Percentiles rank a stretch among this genome's conserved stretches.
Evolutionary conservation across 2,329 filamentous ascomycete genomes (phyloP).

Genomic region (Ophiostoma sp.): DNA sequence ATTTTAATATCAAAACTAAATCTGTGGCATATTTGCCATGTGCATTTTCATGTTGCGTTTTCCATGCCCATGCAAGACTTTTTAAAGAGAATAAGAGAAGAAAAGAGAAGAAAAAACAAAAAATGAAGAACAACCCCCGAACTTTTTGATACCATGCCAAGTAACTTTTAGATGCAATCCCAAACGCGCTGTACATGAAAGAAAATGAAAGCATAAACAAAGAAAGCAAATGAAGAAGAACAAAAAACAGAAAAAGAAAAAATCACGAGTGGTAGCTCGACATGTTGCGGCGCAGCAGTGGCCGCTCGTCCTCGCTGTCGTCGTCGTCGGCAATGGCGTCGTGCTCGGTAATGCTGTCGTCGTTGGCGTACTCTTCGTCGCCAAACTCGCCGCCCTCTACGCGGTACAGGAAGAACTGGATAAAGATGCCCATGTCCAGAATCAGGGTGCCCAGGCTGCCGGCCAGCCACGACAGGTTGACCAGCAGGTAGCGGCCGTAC

Average conservation of each 20-base stretch:
- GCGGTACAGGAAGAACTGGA: constrained; percentile 84
- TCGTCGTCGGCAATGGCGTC: constrained; percentile 19
- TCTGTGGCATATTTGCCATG: not conserved
- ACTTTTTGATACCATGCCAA: constrained; percentile 17
- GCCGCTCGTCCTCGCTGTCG: constrained; percentile 37
- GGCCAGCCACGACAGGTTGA: constrained; percentile 86
- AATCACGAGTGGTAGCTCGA: constrained; percentile 24
- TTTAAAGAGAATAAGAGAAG: not conserved
- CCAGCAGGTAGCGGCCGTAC: constrained; percentile 77
- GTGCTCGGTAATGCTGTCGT: constrained; percentile 27
- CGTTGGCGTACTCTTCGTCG: constrained; percentile 25
- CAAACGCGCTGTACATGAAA: constrained; percentile 7
- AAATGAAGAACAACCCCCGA: not conserved
- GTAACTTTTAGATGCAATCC: not conserved
- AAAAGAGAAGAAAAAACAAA: not conserved
- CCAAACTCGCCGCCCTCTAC: constrained; percentile 31
- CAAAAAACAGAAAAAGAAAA: not conserved
- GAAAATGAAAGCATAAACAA: not conserved
- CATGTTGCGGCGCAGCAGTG: constrained; percentile 35
- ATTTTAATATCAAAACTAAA: not conserved
- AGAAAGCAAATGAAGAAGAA: not conserved
- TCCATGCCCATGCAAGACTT: not conserved
- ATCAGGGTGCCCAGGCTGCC: constrained; percentile 84
- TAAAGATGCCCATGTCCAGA: constrained; percentile 80
- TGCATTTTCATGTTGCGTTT: not conserved